Percentiles rank a stretch among this genome's conserved stretches.
These are phyloP conservation scores for Porphyrellus cyaneotinctus DNA, from an alignment of 768 basidiomycete genomes.

Conservation along the genomic window DNA sequence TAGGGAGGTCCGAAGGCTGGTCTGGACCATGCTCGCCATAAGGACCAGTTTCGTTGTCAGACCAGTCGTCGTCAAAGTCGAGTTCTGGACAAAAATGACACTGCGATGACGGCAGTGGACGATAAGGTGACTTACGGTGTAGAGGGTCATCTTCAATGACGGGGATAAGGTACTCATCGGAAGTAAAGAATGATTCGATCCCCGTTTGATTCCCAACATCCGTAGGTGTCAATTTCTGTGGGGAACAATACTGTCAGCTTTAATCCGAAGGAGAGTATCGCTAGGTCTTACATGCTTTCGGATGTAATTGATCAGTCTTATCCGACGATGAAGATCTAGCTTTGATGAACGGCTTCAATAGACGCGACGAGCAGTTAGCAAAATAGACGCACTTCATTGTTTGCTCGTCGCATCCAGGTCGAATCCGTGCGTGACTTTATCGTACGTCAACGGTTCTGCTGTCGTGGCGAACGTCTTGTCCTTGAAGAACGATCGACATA, in stretches of 20 bases:
- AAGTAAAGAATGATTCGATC: conserved; percentile 57
- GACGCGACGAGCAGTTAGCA: not conserved
- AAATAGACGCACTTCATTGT: conserved; percentile 48
- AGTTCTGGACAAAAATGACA: conserved; percentile 43
- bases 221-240: conserved; percentile 50
- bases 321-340: conserved; percentile 74
- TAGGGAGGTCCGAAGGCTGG: conserved; percentile 28
- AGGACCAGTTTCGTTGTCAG: conserved; percentile 38
- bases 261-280: not conserved
- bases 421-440: conserved; percentile 57
- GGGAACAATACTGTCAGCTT: conserved; percentile 4
- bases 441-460: conserved; percentile 56
- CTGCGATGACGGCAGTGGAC: not conserved
- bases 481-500: conserved; percentile 75
- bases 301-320: conserved; percentile 85
- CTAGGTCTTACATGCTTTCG: conserved; percentile 57
- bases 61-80: conserved; percentile 66
- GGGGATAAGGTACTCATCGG: conserved; percentile 81
- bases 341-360: conserved; percentile 35
- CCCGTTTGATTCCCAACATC: conserved; percentile 49
- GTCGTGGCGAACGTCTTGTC: conserved; percentile 56
- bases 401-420: conserved; percentile 51
- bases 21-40: conserved; percentile 1
- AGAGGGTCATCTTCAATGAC: conserved; percentile 83
- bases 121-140: conserved; percentile 59